Evolutionary conservation across 1,284 basidiomycete genomes (phyloP).

Genomic region (Clitocybe nebularis): DNA sequence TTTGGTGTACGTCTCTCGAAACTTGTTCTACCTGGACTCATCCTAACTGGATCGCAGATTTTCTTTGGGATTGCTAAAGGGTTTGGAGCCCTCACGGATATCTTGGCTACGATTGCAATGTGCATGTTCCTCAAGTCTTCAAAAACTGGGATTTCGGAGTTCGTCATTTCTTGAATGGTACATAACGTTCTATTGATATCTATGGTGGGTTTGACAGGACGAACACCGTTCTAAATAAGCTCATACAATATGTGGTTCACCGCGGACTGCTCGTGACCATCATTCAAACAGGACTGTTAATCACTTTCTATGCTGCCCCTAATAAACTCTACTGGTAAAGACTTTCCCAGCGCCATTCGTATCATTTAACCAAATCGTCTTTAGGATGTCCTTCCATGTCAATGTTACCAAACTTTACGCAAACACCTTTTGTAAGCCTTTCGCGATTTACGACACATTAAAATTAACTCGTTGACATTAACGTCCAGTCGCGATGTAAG

Average conservation of each 20-base stretch:
- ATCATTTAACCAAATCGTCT: background rate
- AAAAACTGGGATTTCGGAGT: slow-evolving; percentile 26
- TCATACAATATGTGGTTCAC: slow-evolving; percentile 24
- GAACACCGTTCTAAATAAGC: slow-evolving; percentile 23
- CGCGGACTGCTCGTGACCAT: slow-evolving; percentile 22
- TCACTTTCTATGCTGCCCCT: slow-evolving; percentile 22
- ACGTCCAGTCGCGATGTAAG: slow-evolving; percentile 18
- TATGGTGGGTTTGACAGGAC: slow-evolving; percentile 18
- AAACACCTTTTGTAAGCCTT: slow-evolving; percentile 25
- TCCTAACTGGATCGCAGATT: slow-evolving; percentile 21
- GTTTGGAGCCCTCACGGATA: slow-evolving; percentile 37
- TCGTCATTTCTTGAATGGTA: slow-evolving; percentile 8
- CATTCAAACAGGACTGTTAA: slow-evolving; percentile 22
- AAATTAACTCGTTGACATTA: background rate
- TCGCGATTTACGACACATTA: background rate
- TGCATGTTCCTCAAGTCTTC: slow-evolving; percentile 32
- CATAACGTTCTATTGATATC: background rate
- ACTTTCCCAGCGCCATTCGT: background rate
- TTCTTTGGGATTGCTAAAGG: slow-evolving; percentile 40
- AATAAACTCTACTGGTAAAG: slow-evolving; percentile 19
- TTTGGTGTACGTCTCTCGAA: slow-evolving; percentile 26
- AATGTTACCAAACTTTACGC: slow-evolving; percentile 26
- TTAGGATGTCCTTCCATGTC: slow-evolving; percentile 21
- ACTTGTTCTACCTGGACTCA: background rate
- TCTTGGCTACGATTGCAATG: slow-evolving; percentile 40